These are phyloP conservation scores for Camellia sinensis DNA, from an alignment of 148 eudicot species.

Conservation along the genomic window DNA sequence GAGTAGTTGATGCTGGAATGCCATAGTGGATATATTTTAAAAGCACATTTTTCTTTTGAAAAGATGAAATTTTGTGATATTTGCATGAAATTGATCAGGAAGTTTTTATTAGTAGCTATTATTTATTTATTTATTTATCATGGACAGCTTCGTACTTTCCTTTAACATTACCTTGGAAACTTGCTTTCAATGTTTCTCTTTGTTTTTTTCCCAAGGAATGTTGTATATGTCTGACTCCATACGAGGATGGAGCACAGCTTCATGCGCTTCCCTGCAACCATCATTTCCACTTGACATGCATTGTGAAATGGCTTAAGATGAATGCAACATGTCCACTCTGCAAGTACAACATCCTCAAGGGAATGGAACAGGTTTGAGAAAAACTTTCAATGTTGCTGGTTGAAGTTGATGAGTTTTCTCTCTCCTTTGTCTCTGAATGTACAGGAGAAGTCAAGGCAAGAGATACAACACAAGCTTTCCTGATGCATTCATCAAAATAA, in stretches of 20 bases:
- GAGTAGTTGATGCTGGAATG: not conserved
- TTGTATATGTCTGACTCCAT: constrained; percentile 79
- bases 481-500: not conserved
- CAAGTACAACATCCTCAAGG: constrained; percentile 95
- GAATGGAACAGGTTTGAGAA: constrained; percentile 52
- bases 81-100: no score
- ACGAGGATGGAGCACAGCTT: constrained; percentile 81
- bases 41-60: no score
- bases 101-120: not conserved
- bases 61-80: no score
- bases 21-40: not conserved
- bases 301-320: constrained; percentile 96
- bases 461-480: not conserved
- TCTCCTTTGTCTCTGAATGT: constrained; percentile 10
- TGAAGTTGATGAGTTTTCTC: not conserved
- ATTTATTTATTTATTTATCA: no score
- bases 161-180: not conserved
- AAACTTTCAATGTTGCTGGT: not conserved
- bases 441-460: constrained; percentile 15
- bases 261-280: constrained; percentile 89
- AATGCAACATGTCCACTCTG: constrained; percentile 96
- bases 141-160: not conserved
- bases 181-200: not conserved
- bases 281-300: constrained; percentile 79
- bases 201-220: constrained; percentile 57